Evolutionary conservation across 306 rosid genomes (phyloP), one percentile per base, ranked within the genome.

Genomic region (Cicer arietinum): DNA sequence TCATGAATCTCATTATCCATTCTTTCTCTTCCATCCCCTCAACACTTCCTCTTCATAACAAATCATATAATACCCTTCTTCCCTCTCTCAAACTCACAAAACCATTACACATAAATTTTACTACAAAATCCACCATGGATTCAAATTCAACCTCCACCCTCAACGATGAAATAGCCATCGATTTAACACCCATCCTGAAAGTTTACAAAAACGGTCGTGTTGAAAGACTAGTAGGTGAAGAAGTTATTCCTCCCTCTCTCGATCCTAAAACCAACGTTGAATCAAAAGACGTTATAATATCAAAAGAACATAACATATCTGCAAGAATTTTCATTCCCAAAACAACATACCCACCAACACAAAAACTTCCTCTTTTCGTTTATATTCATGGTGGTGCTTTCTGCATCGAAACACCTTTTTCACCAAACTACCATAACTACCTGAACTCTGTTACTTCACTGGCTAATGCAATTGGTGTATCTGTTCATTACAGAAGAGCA

Each of bases 371-470:
- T 45, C 74, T 92, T 3, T 47, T 92, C 0, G 66, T 90, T 7
- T 90, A 90, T 71, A 46, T 87, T 18, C 98, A 92, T 30, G 98
- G 98, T 7, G 94, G 98, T 9, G 92, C 78, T 2, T 90, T 92
- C 82, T 62, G 83, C 73, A 67, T 92, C 51, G 91, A 88, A 62
- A 63, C 92, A 2, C 87, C 96, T 0, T 86, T 72, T 30, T 90
- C 90, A 0, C 80, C 95, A 0, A 43, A 39, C 16, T 93, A 87
- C 86, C 88, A 89, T 45, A 77, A 60, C 54, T 75, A 75, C 44
- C 61, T 90, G 13, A 76, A 71, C 81, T 14, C 85, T 0, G 40
- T 92, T 0, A 83, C 62, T 11, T 85, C 91, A 2, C 44, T 51
- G 16, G 80, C 90, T 4, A 83, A 80, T 13, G 83, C 41, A 1